These are phyloP conservation scores for Elongisporangium undulatum DNA, from an alignment of 352 stramenopile species.

Conservation along the genomic window DNA sequence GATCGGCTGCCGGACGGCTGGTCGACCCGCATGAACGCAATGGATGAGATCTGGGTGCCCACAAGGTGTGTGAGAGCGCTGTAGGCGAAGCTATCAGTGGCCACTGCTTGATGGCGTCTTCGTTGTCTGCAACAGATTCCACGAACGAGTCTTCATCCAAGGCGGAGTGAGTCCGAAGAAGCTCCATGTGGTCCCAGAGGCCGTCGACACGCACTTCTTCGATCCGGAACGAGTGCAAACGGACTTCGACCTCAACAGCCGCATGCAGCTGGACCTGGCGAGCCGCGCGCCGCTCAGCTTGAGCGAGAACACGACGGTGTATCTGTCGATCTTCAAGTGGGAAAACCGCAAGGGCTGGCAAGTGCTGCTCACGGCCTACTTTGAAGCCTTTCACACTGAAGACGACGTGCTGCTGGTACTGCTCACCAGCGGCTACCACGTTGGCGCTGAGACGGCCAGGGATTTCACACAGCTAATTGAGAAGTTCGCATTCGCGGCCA, in stretches of 20 bases:
- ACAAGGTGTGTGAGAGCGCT: constrained; percentile 33
- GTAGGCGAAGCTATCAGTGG: neutral
- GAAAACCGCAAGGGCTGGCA: constrained; percentile 91
- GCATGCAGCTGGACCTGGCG: constrained; percentile 1
- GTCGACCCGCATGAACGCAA: constrained; percentile 81
- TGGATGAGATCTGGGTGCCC: constrained; percentile 94
- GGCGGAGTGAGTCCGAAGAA: constrained; percentile 45
- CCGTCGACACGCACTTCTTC: constrained; percentile 90
- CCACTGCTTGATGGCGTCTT: neutral
- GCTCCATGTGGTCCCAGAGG: constrained; percentile 79
- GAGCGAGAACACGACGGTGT: constrained; percentile 61
- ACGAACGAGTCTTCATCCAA: constrained; percentile 66
- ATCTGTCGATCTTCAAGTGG: constrained; percentile 94
- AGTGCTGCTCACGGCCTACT: constrained; percentile 84
- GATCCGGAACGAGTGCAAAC: constrained; percentile 40
- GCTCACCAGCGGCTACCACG: constrained; percentile 88
- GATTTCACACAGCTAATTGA: constrained; percentile 58
- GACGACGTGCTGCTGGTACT: constrained; percentile 80
- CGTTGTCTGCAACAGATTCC: constrained; percentile 34
- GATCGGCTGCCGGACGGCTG: constrained; percentile 90
- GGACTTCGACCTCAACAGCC: constrained; percentile 36
- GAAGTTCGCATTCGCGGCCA: constrained; percentile 38
- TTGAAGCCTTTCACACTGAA: constrained; percentile 49
- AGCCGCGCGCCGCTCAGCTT: constrained; percentile 23
- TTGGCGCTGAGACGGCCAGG: constrained; percentile 24